Percentiles rank a stretch among this genome's conserved stretches.
Evolutionary conservation across 805 yeast genomes (phyloP).

Genomic region (Sugiyamaella marilandica): DNA sequence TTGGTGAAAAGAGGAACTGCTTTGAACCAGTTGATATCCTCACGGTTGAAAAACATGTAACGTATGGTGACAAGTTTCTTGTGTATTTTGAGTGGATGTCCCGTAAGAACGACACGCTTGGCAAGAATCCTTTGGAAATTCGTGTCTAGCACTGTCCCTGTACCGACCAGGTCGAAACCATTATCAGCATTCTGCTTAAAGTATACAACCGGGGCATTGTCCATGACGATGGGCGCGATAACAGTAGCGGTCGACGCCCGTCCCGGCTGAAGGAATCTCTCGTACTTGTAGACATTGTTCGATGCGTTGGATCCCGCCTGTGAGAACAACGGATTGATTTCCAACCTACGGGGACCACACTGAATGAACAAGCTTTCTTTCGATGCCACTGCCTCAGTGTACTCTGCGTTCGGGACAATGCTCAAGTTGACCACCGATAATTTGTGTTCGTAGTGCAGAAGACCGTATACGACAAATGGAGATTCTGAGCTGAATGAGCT

Average conservation of each 20-base stretch:
- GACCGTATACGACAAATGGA: constrained; percentile 65
- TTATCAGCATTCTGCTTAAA: constrained; percentile 50
- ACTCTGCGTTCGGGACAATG: constrained; percentile 84
- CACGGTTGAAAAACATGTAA: constrained; percentile 93
- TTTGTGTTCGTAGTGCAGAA: constrained; percentile 83
- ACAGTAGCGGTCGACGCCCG: constrained; percentile 73
- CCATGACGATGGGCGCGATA: constrained; percentile 80
- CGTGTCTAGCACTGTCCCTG: constrained; percentile 82
- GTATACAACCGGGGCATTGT: constrained; percentile 73
- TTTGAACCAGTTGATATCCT: constrained; percentile 84
- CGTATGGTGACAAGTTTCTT: constrained; percentile 86
- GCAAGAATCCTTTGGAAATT: constrained; percentile 83
- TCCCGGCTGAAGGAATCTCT: constrained; percentile 78
- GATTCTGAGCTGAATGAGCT: constrained; percentile 45
- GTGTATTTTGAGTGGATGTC: constrained; percentile 93
- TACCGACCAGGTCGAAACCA: constrained; percentile 60
- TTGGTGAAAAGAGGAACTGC: constrained; percentile 90
- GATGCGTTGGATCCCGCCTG: constrained; percentile 63
- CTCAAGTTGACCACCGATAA: constrained; percentile 77
- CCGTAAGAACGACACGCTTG: constrained; percentile 84
- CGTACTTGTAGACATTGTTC: constrained; percentile 83
- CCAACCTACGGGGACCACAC: constrained; percentile 87
- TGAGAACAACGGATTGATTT: constrained; percentile 77
- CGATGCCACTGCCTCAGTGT: constrained; percentile 79
- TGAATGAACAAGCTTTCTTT: constrained; percentile 78